Base-by-base conservation (phyloP, 2,329 filamentous ascomycete species). In the Curvularia spicifera region DNA sequence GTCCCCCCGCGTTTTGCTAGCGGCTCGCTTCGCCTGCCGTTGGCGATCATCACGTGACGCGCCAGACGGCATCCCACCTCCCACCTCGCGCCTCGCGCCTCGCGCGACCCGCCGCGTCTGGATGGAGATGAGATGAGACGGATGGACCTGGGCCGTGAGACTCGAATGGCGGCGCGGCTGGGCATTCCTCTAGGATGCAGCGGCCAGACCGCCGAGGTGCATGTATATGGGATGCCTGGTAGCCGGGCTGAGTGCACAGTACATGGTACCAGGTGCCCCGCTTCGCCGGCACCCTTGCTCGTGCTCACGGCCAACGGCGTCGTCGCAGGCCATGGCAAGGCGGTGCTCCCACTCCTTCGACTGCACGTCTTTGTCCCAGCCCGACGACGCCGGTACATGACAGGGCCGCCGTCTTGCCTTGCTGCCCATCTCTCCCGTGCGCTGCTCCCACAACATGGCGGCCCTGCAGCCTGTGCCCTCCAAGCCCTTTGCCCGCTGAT, bases 381-480 rank as follows among this genome's bases (percentile, higher is more conserved):
- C 66, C 66, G 64, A 68, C 58, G 57, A 56, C 49, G 43, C 48
- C 61, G 53, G 59, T 64, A 63, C 64, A 65, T 65, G 63, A 65
- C 63, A 60, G 44, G 49, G 54, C 51, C 53, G 52, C 57, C 49
- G 55, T 50, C 45, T 18, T 54, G 55, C 47, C 45, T 54, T 59
- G 55, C 50, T 59, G 60, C 49, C 51, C 54, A 51, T 56, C 43
- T 40, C 18, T 15, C 10, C 15, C 26, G n/a, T 47, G 52, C 54
- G 44, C 52, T 52, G 56, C 51, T 48, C 50, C 24, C 49, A 56
- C 63, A 63, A 60, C 64, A 67, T 63, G 56, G 51, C 46, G 53
- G 51, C 46, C 51, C 49, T 53, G 61, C 56, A 50, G 57, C 56
- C 61, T 55, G 59, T 59, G 28, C 28, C 28, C 28, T 31, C 8